Evolutionary conservation across 75 land plant species (phyloP), one percentile per base, ranked within the genome.

Genomic region (Gnetum montanum): DNA sequence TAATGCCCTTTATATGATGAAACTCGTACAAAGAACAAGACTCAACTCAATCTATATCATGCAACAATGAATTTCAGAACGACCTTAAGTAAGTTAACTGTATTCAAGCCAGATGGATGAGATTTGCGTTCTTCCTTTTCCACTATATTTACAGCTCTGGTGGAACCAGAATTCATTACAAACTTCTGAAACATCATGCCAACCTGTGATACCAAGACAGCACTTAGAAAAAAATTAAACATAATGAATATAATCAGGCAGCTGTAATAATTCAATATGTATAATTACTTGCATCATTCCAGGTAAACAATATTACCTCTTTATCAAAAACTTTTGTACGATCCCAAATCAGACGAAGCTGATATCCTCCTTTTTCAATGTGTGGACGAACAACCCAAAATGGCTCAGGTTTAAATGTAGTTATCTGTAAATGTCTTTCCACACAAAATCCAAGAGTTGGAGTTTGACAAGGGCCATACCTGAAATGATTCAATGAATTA

Each of bases 361-460:
- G 79, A 74, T 93, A 84, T 19, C 98, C 98, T 57, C 67, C 73
- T 58, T 85, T 83, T 13, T 62, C 43, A 12, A 85, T 56, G 46
- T 74, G 70, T 6, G 90, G 84, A 19, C 61, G 82, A 56, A 93
- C 20, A 26, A 60, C 58, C 98, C 98, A 93, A 62, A 89, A 93
- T 50, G 79, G 78, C 54, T 93, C 90, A 34, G 96, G 98, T 46
- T 69, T 74, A 61, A 93, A 93, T 24, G 96, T 85, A 16, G 76
- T 79, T 33, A 93, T 93, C 53, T 90, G 90, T 61, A 89, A 53
- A 57, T 93, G 77, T 15, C 98, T 76, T 60, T 89, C 87, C 53
- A 93, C 98, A 71, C 98, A 93, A 61, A 92, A 93, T 23, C 98
- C 98, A 61, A 93, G 90, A 3, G 98, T 93, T 35, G 98, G 98